Percentiles rank a stretch among this genome's conserved stretches.
phyloP scores from a whole-genome alignment of 306 rosid genomes.

The Datisca glomerata region DNA sequence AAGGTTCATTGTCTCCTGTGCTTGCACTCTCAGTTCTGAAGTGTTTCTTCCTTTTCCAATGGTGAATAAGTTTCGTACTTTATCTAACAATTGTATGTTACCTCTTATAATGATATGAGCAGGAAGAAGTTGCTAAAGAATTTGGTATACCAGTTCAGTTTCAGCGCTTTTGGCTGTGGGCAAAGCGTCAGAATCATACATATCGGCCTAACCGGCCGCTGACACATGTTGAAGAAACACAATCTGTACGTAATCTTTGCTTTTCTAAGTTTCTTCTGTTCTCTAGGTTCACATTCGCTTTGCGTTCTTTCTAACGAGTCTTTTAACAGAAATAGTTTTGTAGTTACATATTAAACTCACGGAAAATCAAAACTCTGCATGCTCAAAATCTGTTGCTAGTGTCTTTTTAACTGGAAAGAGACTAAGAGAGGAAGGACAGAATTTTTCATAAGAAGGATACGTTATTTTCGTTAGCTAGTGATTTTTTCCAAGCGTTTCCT shows the following conservation, averaged over 20 bases:
- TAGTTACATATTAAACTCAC: too few relatives aligned
- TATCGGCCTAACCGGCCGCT: constrained; percentile 78
- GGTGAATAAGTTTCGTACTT: too few relatives aligned
- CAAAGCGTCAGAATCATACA: constrained; percentile 70
- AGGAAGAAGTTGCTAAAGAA: constrained; percentile 89
- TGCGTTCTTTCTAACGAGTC: too few relatives aligned
- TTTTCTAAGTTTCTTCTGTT: constrained; percentile 1
- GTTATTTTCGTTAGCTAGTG: too few relatives aligned
- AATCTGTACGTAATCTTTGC: constrained; percentile 39
- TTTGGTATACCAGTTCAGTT: constrained; percentile 70
- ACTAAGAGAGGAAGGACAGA: too few relatives aligned
- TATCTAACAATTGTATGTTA: too few relatives aligned
- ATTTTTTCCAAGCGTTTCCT: too few relatives aligned
- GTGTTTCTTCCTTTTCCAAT: background rate
- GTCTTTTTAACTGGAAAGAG: background rate
- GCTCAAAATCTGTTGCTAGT: background rate
- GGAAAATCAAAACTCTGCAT: too few relatives aligned
- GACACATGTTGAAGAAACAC: constrained; percentile 57
- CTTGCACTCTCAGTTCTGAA: constrained; percentile 3
- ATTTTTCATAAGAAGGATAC: too few relatives aligned
- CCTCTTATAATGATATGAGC: constrained; percentile 10
- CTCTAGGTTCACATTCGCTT: background rate
- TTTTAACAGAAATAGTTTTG: too few relatives aligned
- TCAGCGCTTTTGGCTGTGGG: constrained; percentile 94
- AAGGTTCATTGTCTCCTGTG: constrained; percentile 40